phyloP scores from a whole-genome alignment of 345 rosid species.

The Diplotaxis tenuifolia region DNA sequence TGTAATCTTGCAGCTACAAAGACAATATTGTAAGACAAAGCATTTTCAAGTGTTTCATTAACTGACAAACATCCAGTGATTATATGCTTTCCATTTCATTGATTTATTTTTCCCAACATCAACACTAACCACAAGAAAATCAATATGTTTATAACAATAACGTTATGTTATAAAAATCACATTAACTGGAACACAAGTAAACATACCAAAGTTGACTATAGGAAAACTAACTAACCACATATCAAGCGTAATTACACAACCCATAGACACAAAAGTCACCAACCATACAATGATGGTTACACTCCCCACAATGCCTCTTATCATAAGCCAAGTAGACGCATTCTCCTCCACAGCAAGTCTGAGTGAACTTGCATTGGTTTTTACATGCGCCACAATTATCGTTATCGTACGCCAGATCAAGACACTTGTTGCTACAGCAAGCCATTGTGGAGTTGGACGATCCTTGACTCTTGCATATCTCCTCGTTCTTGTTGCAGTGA shows the following conservation, averaged over 20 bases:
- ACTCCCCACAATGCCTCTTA: slow-evolving; percentile 70
- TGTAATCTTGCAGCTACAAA: too few relatives aligned
- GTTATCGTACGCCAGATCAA: slow-evolving; percentile 42
- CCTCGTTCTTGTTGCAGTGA: slow-evolving; percentile 55
- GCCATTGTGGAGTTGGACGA: slow-evolving; percentile 32
- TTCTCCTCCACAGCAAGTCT: slow-evolving; percentile 63
- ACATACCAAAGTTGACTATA: slow-evolving; percentile 8
- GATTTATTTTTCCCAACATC: too few relatives aligned
- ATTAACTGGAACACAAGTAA: neutral
- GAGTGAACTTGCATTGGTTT: slow-evolving; percentile 53
- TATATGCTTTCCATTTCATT: too few relatives aligned
- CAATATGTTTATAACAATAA: neutral
- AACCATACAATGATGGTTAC: slow-evolving; percentile 52
- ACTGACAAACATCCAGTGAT: too few relatives aligned
- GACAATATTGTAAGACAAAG: too few relatives aligned
- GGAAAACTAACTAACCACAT: neutral
- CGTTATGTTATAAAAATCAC: neutral
- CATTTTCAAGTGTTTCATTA: too few relatives aligned
- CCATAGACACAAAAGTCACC: slow-evolving; percentile 58
- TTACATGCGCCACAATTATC: slow-evolving; percentile 73
- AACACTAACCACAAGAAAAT: too few relatives aligned
- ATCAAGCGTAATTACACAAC: slow-evolving; percentile 59
- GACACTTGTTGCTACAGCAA: slow-evolving; percentile 82
- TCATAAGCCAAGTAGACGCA: slow-evolving; percentile 55
- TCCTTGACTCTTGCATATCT: slow-evolving; percentile 37